Percentiles rank a stretch among this genome's conserved stretches.
Conservation (phyloP, 1,284 basidiomycete genomes). For the Entoloma clypeatum region DNA sequence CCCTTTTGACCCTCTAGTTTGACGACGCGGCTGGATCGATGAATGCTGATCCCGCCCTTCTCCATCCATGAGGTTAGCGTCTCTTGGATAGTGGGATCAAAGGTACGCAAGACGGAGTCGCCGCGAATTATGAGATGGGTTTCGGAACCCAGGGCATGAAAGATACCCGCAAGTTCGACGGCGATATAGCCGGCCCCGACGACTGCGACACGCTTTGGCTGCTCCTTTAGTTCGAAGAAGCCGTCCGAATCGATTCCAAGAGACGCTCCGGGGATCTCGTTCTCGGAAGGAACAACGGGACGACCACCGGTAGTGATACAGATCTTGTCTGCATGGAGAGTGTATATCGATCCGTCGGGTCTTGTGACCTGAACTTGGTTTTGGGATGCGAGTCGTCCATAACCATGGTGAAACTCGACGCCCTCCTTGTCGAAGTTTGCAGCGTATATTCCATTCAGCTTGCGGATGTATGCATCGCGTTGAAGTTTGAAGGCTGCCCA, state of each 20-base stretch:
- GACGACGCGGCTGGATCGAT: constrained; percentile 74
- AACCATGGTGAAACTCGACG: constrained; percentile 86
- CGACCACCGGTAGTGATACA: constrained; percentile 85
- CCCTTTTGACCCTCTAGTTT: constrained; percentile 76
- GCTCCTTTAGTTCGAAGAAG: constrained; percentile 90
- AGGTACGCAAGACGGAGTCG: constrained; percentile 88
- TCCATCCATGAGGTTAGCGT: constrained; percentile 93
- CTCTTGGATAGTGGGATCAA: constrained; percentile 87
- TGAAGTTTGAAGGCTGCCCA: constrained; percentile 92
- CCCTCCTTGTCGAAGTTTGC: constrained; percentile 85
- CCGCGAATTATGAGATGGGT: constrained; percentile 90
- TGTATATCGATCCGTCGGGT: constrained; percentile 63
- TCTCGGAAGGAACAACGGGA: constrained; percentile 79
- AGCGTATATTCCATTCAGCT: constrained; percentile 91
- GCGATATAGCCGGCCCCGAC: constrained; percentile 98
- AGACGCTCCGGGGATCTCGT: constrained; percentile 83
- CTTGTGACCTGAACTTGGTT: constrained; percentile 66
- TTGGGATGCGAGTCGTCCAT: constrained; percentile 67
- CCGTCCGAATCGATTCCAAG: constrained; percentile 93
- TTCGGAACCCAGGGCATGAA: constrained; percentile 84
- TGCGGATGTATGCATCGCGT: constrained; percentile 92
- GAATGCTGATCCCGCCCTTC: constrained; percentile 85
- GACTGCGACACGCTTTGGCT: constrained; percentile 91
- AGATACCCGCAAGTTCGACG: constrained; percentile 89
- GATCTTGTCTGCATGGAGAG: constrained; percentile 71